Base-by-base conservation (phyloP, 2,329 filamentous ascomycete species). In the Nigrospora oryzae region DNA sequence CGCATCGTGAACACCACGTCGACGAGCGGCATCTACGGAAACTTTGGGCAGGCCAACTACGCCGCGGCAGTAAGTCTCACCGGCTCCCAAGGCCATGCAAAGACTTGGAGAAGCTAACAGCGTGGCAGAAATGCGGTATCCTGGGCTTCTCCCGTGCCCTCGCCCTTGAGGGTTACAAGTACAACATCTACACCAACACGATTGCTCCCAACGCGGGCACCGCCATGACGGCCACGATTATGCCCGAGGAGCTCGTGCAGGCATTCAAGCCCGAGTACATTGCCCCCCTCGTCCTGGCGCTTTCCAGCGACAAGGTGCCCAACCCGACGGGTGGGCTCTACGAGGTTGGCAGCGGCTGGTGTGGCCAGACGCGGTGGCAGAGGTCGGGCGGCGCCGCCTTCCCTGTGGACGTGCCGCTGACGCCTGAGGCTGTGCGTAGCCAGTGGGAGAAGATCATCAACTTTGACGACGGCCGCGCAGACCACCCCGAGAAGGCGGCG, bases 181-280 rank as follows among this genome's bases (percentile, higher is more conserved):
- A 98, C 77, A 95, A 96, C 75, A 97, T 98, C 67, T 89, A 82
- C 58, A 88, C 95, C 66, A 98, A 98, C 77, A 95, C 90, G 47
- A 96, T 98, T 59, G 93, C 93, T 19, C 93, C 93, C 55, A 98
- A 97, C 60, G 93, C 93, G 35, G 93, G 93, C 56, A 98, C 93
- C 38, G 83, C 84, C 62, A 93, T 98, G 87, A 98, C 93, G 45
- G 80, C 83, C 55, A 91, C 87, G 42, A 87, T 98, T 63, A 79
- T 98, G 75, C 93, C 93, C 30, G 89, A 95, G 69, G 93, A 98
- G 73, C 82, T 97, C 72, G 90, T 98, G 15, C 90, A 97, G 73
- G 91, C 93, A 38, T 95, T 98, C 77, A 98, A 97, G 82, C 93
- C 93, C 48, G 91, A 97, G 63, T 97, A 95, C 68, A 90, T 98